Base-by-base conservation (phyloP, 768 basidiomycete genomes). In the Amanita exitialis region DNA sequence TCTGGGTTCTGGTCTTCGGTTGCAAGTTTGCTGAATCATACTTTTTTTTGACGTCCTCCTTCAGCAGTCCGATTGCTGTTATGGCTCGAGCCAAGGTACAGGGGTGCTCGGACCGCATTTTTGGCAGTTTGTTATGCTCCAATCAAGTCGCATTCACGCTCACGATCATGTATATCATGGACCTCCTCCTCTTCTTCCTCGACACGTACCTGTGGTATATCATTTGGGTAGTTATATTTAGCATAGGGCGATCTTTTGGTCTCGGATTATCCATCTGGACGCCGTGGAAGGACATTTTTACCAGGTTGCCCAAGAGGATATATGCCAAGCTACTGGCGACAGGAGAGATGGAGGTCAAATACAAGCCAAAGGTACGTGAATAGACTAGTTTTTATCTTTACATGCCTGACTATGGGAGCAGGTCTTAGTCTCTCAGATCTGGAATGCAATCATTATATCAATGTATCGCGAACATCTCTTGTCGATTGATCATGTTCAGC, bases 191-290 rank as follows among this genome's bases (percentile, higher is more conserved):
- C 58, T 99, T 98, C 83, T 99, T 99, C 82, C 73, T 99, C 70
- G 96, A 99, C 75, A 99, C 96, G 42, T 99, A 97, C 76, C 72
- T 99, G 41, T 99, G 96, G 96, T 99, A 96, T 72, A 91, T 98
- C 73, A 93, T 97, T 65, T 97, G 95, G 95, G 80, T 92, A 60
- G 93, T 95, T 56, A 85, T 95, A 59, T 92, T 94, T 76, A 89
- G 86, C 61, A 86, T 95, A 44, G 84, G 79, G 7, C 80, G 94
- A 16, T 91, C 90, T 16, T 99, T 99, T 65, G 74, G 83, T 2
- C 76, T 99, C 23, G 96, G 96, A 9, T 74, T 99, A 56, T 94
- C 90, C 20, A 96, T 99, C 56, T 99, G 96, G 96, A 98, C 96
- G 0, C 96, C 96, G 0, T 99, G 96, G 96, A 87, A 87, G 68